phyloP scores from a whole-genome alignment of 768 basidiomycete genomes.

The Lactarius psammicola region DNA sequence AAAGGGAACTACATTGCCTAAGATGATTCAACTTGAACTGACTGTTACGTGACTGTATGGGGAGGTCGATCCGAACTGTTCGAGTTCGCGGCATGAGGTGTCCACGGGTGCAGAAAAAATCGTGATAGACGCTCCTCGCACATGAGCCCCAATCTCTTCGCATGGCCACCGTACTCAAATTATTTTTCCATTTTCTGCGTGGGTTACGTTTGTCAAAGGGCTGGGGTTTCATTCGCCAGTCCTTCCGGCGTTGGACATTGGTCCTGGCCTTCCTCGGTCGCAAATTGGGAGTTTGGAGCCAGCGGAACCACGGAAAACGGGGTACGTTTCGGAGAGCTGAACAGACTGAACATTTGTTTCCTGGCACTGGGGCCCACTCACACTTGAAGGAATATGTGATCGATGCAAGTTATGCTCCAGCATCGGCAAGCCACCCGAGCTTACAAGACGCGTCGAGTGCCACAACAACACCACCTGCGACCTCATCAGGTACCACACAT shows the following conservation, averaged over 20 bases:
- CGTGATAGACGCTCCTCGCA: not conserved
- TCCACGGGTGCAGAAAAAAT: not conserved
- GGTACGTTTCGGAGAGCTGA: not conserved
- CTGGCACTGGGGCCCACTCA: not conserved
- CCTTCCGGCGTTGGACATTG: not conserved
- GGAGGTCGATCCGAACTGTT: not conserved
- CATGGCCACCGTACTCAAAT: constrained; percentile 13
- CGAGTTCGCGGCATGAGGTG: not conserved
- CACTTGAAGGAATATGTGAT: constrained; percentile 7
- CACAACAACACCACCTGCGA: not conserved
- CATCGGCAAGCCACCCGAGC: constrained; percentile 1
- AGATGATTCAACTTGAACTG: too few relatives aligned
- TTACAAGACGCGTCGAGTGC: not conserved
- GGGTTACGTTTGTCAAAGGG: constrained; percentile 7
- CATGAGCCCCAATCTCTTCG: not conserved
- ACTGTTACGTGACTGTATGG: too few relatives aligned
- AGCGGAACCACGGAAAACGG: not conserved
- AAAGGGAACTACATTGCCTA: too few relatives aligned
- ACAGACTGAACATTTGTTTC: not conserved
- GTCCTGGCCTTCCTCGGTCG: constrained; percentile 11
- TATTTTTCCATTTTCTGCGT: constrained; percentile 3
- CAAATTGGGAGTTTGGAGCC: not conserved
- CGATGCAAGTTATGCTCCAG: constrained; percentile 4
- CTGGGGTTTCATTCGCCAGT: not conserved
- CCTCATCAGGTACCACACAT: too few relatives aligned